Base-by-base conservation (phyloP, 495 filamentous ascomycete species). In the Neurospora discreta region DNA sequence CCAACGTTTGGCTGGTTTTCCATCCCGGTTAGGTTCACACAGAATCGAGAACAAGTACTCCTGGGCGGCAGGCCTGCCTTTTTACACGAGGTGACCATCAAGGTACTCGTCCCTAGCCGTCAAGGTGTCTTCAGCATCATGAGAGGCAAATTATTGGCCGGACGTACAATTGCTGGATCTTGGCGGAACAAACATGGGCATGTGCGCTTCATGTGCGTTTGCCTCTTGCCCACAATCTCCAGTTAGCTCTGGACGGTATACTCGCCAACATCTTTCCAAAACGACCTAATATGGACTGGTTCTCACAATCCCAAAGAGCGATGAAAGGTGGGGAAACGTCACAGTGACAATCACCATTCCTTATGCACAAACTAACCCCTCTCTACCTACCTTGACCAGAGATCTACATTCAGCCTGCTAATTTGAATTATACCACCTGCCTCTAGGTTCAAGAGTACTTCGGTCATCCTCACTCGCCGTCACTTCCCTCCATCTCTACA, bases 71-170 rank as follows among this genome's bases (percentile, higher is more conserved):
- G 30, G 15, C 20, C n/a, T 7, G 68, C 20, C 20, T 52, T 15
- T 23, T 23, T 20, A 26, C 11, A 58, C 1, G 11, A 26, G 39
- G 16, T 74, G 33, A 39, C 69, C 69, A 71, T 73, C 73, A 75
- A 73, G 73, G 73, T 75, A 26, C 73, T 11, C 67, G 38, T 15
- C 23, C 23, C n/a, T 26, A 52, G 44, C 20, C 44, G n/a, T 60
- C 13, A 33, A 60, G 52, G 52, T 60, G 30, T 18, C 52, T 33
- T 60, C 26, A 33, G 7, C 26, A 60, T 60, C 26, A 33, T 60
- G 13, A 33, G 20, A 2, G 33, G 52, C 52, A 60, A 3, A 33
- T 60, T 26, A 60, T 33, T 26, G 26, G n/a, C n/a, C n/a, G n/a
- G 15, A 26, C 44, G 2, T 58, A 33, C 52, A 33, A 5, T 26